Percentiles rank a stretch among this genome's conserved stretches.
Conservation (phyloP, 305 asterid species). For the Solanum hybrid region DNA sequence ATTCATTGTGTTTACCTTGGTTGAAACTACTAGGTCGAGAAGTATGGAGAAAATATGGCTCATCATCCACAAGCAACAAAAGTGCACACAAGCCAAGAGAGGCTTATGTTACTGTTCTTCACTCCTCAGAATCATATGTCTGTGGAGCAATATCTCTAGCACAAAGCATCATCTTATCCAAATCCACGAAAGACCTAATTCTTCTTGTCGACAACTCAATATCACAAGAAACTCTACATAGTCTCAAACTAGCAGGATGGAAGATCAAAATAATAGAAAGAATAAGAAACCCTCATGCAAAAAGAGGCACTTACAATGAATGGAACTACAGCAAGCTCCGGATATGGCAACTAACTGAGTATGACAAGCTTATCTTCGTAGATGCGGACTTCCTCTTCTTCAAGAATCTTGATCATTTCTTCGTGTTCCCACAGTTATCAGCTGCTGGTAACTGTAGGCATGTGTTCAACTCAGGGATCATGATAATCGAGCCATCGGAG, state of each 20-base stretch:
- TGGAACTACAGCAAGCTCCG: constrained; percentile 80
- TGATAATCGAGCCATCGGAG: constrained; percentile 58
- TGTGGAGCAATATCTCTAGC: constrained; percentile 80
- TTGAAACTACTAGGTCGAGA: constrained; percentile 15
- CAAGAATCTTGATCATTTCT: constrained; percentile 42
- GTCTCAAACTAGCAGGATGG: constrained; percentile 59
- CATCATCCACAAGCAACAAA: constrained; percentile 8
- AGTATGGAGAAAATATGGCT: constrained; percentile 14
- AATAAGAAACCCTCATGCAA: constrained; percentile 43
- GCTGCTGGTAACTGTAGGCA: constrained; percentile 34
- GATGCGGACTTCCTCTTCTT: constrained; percentile 58
- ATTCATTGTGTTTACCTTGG: background rate
- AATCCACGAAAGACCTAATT: constrained; percentile 50
- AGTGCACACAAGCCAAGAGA: constrained; percentile 28
- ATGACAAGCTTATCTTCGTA: constrained; percentile 54
- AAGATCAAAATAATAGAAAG: constrained; percentile 33
- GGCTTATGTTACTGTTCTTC: constrained; percentile 56
- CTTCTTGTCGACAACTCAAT: constrained; percentile 47
- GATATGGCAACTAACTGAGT: constrained; percentile 53
- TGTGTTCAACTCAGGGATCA: constrained; percentile 64
- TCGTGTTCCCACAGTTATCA: constrained; percentile 41
- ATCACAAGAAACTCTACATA: constrained; percentile 26
- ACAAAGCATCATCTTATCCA: constrained; percentile 51
- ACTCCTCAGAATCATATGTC: constrained; percentile 60
- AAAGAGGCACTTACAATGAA: constrained; percentile 41